These are phyloP conservation scores for Blepharisma japonicum DNA, from an alignment of 73 alveolate genomes.

Conservation along the genomic window DNA sequence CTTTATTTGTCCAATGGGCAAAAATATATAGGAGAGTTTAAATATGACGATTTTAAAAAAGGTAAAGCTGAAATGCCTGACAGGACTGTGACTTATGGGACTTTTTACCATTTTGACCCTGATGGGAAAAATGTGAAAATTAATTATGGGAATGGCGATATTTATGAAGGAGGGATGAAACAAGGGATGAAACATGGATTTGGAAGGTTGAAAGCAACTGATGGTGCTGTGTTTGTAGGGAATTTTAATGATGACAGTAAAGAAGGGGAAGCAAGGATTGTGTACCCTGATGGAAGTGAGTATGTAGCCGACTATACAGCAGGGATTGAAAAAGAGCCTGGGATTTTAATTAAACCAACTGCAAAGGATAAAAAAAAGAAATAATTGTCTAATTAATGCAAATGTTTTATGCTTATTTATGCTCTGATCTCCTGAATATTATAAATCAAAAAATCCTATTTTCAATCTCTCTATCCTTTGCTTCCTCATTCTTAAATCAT, in stretches of 20 bases:
- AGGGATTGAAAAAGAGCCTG: constrained; percentile 36
- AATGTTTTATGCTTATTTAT: too few relatives aligned
- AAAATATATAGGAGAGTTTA: constrained; percentile 17
- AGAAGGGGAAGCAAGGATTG: background rate
- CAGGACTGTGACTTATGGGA: constrained; percentile 6
- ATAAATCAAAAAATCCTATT: background rate
- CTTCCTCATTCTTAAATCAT: too few relatives aligned
- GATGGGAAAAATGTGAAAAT: constrained; percentile 11
- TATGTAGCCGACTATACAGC: background rate
- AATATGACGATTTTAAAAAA: constrained; percentile 16
- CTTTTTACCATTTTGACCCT: background rate
- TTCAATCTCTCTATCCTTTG: too few relatives aligned
- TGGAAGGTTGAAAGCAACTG: background rate
- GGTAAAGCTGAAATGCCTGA: constrained; percentile 18
- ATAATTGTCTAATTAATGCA: too few relatives aligned
- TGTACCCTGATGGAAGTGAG: background rate
- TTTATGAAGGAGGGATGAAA: constrained; percentile 9
- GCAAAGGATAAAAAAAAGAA: too few relatives aligned
- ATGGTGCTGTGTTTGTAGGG: background rate
- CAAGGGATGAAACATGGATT: constrained; percentile 4
- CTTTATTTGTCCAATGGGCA: constrained; percentile 11
- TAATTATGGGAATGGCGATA: background rate
- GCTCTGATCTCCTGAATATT: background rate
- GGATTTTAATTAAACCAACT: background rate
- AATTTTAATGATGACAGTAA: background rate